phyloP scores from a whole-genome alignment of 306 rosid species.

The Fragaria iinumae region DNA sequence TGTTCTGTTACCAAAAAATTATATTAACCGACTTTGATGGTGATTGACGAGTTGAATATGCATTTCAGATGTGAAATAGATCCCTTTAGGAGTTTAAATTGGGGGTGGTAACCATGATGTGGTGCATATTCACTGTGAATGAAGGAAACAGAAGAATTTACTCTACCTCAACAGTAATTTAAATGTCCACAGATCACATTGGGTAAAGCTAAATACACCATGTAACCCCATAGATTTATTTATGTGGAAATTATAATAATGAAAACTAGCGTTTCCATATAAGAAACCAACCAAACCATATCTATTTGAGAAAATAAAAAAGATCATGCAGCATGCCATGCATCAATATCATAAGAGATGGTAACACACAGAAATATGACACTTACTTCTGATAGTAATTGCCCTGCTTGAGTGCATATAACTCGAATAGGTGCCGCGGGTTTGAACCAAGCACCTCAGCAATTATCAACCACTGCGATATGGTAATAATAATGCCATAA shows the following conservation, averaged over 20 bases:
- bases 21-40: not conserved
- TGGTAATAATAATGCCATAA: conserved; percentile 23
- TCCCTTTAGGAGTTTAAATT: not conserved
- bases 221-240: not conserved
- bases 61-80: not conserved
- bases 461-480: conserved; percentile 78
- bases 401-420: conserved; percentile 81
- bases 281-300: not conserved
- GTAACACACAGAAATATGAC: conserved; percentile 5
- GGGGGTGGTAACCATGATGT: not conserved
- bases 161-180: not conserved
- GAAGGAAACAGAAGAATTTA: not conserved
- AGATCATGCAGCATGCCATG: not conserved
- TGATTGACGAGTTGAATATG: not conserved
- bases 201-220: not conserved
- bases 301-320: not conserved
- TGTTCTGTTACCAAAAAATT: not conserved
- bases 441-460: conserved; percentile 82
- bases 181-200: not conserved
- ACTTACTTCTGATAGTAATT: conserved; percentile 64
- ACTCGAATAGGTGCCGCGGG: conserved; percentile 88
- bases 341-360: not conserved
- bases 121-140: not conserved
- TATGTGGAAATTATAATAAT: not conserved
- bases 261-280: not conserved